Evolutionary conservation across 2,329 filamentous ascomycete species (phyloP).

Genomic region (Xylaria multiplex): DNA sequence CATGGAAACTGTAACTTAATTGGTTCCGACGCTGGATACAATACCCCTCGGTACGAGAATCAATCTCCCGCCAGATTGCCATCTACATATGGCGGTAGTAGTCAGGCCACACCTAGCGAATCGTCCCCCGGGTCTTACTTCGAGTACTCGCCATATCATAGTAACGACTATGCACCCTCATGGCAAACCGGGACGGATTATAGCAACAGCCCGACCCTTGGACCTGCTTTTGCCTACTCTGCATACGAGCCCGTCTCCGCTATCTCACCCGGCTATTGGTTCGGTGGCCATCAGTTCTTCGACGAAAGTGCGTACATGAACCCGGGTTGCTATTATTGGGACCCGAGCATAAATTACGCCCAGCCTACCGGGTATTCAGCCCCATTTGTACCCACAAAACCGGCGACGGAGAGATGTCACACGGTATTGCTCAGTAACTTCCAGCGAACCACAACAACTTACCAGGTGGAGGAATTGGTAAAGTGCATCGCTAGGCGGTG

Average conservation of each 20-base stretch:
- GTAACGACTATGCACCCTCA: no score
- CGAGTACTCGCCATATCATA: no score
- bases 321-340: background rate
- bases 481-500: background rate
- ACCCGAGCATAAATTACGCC: background rate
- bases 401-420: background rate
- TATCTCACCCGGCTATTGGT: background rate
- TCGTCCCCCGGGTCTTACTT: no score
- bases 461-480: background rate
- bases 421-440: background rate
- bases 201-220: no score
- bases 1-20: background rate
- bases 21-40: background rate
- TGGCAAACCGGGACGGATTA: no score
- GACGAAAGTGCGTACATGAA: background rate
- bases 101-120: no score
- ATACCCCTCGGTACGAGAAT: background rate
- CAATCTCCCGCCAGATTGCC: background rate
- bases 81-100: no score
- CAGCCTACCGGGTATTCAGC: background rate
- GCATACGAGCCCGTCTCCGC: background rate
- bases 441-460: background rate
- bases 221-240: background rate
- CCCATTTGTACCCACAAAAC: background rate
- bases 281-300: background rate